phyloP scores from a whole-genome alignment of 2,329 filamentous ascomycete species.

The Colletotrichum lindemuthianum region DNA sequence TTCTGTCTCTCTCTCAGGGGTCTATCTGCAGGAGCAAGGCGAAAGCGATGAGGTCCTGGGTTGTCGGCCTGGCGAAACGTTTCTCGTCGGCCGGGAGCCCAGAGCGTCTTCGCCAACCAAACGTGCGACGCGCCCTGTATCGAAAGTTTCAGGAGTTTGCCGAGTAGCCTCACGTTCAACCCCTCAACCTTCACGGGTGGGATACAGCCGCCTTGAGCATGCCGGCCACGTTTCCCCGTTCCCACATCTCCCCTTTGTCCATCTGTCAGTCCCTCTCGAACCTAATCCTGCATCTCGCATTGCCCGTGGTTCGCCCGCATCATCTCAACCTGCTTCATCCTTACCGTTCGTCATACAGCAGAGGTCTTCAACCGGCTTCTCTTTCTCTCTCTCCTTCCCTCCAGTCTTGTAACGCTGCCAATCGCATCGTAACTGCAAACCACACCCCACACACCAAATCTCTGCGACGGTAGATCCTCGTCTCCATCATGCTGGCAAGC shows the following conservation, averaged over 20 bases:
- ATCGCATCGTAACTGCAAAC: not conserved
- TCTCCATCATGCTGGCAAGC: conserved; percentile 61
- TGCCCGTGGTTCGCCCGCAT: conserved; percentile 3
- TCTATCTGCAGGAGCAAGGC: not conserved
- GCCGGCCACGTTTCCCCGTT: conserved; percentile 8
- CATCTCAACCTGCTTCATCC: conserved; percentile 26
- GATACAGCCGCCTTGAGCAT: conserved; percentile 22
- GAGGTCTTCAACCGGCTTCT: not conserved
- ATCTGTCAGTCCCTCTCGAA: not conserved
- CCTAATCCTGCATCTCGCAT: conserved; percentile 20
- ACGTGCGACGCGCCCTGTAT: conserved; percentile 45
- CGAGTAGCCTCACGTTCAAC: conserved; percentile 16
- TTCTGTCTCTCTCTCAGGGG: not conserved
- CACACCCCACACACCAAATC: not conserved
- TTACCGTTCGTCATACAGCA: not conserved
- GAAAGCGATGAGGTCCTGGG: not conserved
- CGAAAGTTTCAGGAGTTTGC: conserved; percentile 37
- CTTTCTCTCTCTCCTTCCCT: conserved; percentile 1
- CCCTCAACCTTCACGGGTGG: not conserved
- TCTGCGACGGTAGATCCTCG: conserved; percentile 4
- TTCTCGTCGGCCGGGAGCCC: conserved; percentile 15
- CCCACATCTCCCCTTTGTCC: conserved; percentile 1
- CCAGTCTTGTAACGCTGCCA: not conserved
- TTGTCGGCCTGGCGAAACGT: conserved; percentile 24
- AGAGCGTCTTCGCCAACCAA: conserved; percentile 29